These are phyloP conservation scores for Singerocomus inundabilis DNA, from an alignment of 1,284 basidiomycete species.

Conservation along the genomic window DNA sequence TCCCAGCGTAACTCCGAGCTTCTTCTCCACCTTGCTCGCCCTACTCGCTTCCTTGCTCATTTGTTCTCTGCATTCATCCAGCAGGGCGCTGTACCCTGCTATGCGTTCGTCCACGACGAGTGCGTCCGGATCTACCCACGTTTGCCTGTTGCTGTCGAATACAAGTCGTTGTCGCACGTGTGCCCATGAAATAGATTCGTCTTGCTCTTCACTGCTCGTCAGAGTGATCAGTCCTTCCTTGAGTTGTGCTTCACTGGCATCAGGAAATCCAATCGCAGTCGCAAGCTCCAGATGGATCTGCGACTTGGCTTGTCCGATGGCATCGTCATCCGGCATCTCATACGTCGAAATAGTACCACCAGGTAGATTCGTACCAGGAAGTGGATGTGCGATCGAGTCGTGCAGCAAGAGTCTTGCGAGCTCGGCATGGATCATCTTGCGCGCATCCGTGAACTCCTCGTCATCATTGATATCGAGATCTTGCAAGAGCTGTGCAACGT, in stretches of 20 bases:
- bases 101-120: slow-evolving; percentile 62
- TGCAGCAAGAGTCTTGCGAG: slow-evolving; percentile 81
- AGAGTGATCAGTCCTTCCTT: slow-evolving; percentile 69
- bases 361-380: slow-evolving; percentile 84
- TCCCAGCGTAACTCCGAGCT: slow-evolving; percentile 82
- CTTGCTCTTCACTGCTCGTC: slow-evolving; percentile 57
- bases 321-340: slow-evolving; percentile 74
- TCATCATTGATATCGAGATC: slow-evolving; percentile 55
- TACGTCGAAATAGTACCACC: slow-evolving; percentile 76
- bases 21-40: slow-evolving; percentile 89
- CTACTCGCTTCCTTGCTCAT: slow-evolving; percentile 85
- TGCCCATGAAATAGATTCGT: slow-evolving; percentile 68
- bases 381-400: slow-evolving; percentile 85
- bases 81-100: slow-evolving; percentile 60
- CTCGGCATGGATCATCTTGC: slow-evolving; percentile 76
- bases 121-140: slow-evolving; percentile 66
- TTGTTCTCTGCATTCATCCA: slow-evolving; percentile 64
- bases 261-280: slow-evolving; percentile 76
- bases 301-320: slow-evolving; percentile 69
- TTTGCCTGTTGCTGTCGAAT: slow-evolving; percentile 55
- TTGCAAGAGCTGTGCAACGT: slow-evolving; percentile 63
- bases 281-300: slow-evolving; percentile 84
- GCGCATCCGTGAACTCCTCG: slow-evolving; percentile 49
- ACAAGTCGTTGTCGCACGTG: slow-evolving; percentile 56
- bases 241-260: slow-evolving; percentile 77